Evolutionary conservation across 306 rosid species (phyloP), one percentile per base, ranked within the genome.

Genomic region (Quercus ilex): DNA sequence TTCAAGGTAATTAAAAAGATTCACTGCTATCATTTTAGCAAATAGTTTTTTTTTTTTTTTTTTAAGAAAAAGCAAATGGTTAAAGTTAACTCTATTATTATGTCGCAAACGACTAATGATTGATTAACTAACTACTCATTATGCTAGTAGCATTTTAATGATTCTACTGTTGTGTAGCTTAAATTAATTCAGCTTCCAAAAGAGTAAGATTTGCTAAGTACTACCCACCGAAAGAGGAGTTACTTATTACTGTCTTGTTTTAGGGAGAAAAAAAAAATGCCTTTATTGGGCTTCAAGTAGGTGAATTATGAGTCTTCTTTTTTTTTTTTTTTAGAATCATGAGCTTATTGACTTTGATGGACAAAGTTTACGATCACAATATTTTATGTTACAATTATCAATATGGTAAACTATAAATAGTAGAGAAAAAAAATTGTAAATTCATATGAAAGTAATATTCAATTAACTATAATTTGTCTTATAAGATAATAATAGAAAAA

Each of bases 101-200:
- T 64, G 33, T 63, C 13, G 52, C 73, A 76, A 49, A 64, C 31
- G 20, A 9, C 53, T 25, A 51, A 76, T 76, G 65, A 76, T 62
- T 76, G 79, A 52, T 49, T 1, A 43, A 31, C 4, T n/a, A 25
- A 19, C n/a, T 9, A 38, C 23, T 21, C 21, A 59, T 59, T 14
- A 59, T 59, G 18, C 31, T 13, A 49, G 53, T 49, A 49, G 53
- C 53, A 11, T 49, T 49, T 11, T 49, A 13, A 49, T 49, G 15
- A 11, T 49, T 49, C 17, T 12, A 3, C 53, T 7, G 53, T 23
- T 8, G 15, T 59, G 64, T 28, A 21, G 31, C 65, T 20, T 23
- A 21, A 3, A 12, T 59, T 49, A 20, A 57, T 57, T 57, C 14
- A 13, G 65, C 65, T 20, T 59, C 33, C 33, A 5, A 23, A 59